Evolutionary conservation across 2,329 filamentous ascomycete genomes (phyloP).

Genomic region (Colletotrichum tropicicola): DNA sequence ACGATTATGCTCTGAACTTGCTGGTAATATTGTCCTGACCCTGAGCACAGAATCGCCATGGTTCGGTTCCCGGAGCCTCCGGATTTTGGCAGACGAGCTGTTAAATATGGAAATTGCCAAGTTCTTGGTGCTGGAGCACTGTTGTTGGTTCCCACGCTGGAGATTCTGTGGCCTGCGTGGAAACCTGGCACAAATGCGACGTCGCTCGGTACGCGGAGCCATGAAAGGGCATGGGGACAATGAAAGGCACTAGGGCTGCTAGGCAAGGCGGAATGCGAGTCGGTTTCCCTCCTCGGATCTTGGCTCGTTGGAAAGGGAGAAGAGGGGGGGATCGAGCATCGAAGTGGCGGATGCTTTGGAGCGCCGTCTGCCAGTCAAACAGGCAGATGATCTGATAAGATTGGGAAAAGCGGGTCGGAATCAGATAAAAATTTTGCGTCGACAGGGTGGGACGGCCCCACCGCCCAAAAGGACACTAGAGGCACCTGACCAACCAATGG

Average conservation of each 20-base stretch:
- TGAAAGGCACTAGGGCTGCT: too few relatives aligned
- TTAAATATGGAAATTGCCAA: neutral
- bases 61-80: neutral
- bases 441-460: conserved; percentile 11
- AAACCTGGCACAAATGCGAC: too few relatives aligned
- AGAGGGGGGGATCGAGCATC: too few relatives aligned
- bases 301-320: too few relatives aligned
- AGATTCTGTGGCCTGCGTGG: too few relatives aligned
- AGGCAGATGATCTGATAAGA: conserved; percentile 31
- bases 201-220: too few relatives aligned
- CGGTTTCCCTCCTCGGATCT: too few relatives aligned
- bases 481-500: conserved; percentile 1
- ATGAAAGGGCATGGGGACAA: too few relatives aligned
- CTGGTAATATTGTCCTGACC: neutral
- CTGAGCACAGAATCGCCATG: neutral
- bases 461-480: neutral
- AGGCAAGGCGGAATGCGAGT: too few relatives aligned
- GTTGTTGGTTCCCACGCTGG: too few relatives aligned
- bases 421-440: conserved; percentile 27
- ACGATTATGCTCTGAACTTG: neutral
- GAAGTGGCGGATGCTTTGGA: neutral
- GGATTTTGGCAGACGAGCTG: neutral
- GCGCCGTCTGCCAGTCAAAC: neutral
- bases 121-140: neutral
- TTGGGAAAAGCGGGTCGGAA: conserved; percentile 17